These are phyloP conservation scores for Solanum arcanum DNA, from an alignment of 257 asterid genomes.

Conservation along the genomic window DNA sequence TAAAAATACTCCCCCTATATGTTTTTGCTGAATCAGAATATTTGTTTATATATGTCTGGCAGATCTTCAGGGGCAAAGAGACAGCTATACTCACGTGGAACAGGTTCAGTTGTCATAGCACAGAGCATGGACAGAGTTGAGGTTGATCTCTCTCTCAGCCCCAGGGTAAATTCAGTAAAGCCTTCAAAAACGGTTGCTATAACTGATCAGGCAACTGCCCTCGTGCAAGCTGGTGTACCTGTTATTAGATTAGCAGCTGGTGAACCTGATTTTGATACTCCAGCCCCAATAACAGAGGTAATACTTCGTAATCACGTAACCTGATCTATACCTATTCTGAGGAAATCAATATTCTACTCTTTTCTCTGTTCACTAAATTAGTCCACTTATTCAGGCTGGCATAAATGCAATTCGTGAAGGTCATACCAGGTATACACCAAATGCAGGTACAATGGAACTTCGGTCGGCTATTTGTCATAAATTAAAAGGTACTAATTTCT, in stretches of 20 bases:
- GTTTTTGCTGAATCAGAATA: not conserved
- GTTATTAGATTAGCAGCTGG: constrained; percentile 92
- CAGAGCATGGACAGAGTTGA: constrained; percentile 26
- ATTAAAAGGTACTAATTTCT: constrained; percentile 49
- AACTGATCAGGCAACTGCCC: constrained; percentile 90
- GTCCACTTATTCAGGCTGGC: constrained; percentile 51
- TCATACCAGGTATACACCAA: constrained; percentile 80
- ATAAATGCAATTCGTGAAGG: constrained; percentile 86
- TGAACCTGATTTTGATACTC: constrained; percentile 97
- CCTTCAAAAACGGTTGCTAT: constrained; percentile 91
- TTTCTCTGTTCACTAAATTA: not conserved
- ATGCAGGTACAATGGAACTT: constrained; percentile 85
- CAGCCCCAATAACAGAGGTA: constrained; percentile 77
- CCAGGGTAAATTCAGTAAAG: constrained; percentile 81
- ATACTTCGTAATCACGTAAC: not conserved
- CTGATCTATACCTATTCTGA: not conserved
- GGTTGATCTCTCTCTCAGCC: constrained; percentile 69
- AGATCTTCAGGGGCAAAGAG: constrained; percentile 26
- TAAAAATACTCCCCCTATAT: not conserved
- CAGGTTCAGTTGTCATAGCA: constrained; percentile 28
- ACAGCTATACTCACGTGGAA: constrained; percentile 13
- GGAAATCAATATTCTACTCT: not conserved
- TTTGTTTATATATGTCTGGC: not conserved
- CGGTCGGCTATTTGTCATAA: constrained; percentile 80
- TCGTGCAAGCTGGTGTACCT: constrained; percentile 90